Evolutionary conservation across 2,329 filamentous ascomycete genomes (phyloP).

Genomic region (Cordyceps fumosorosea): DNA sequence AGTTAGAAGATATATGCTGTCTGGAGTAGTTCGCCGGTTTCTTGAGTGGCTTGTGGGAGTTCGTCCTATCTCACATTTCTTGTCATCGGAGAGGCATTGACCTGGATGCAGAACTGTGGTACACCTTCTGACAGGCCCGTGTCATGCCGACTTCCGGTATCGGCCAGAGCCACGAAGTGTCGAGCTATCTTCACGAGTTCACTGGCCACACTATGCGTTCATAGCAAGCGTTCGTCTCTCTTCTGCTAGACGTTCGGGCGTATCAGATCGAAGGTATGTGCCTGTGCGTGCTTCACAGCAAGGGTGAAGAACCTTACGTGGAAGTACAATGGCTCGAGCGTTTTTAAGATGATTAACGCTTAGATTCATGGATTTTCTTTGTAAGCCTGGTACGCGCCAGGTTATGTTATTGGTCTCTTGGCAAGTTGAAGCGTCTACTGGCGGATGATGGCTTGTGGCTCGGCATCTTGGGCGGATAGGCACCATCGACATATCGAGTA

Average conservation of each 20-base stretch:
- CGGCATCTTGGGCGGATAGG: conserved; percentile 1
- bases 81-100: neutral
- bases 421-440: too few species aligned
- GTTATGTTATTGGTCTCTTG: conserved; percentile 62
- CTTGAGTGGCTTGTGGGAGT: conserved; percentile 17
- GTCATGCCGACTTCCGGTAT: conserved; percentile 53
- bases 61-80: conserved; percentile 20
- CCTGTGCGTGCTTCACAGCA: conserved; percentile 65
- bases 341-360: conserved; percentile 53
- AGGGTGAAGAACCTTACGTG: conserved; percentile 53
- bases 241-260: conserved; percentile 63
- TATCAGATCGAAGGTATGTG: conserved; percentile 67
- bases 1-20: conserved; percentile 44
- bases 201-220: conserved; percentile 59
- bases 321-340: conserved; percentile 30
- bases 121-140: conserved; percentile 56
- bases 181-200: conserved; percentile 38
- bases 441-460: conserved; percentile 1
- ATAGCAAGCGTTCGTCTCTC: conserved; percentile 64
- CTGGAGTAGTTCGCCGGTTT: neutral
- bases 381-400: conserved; percentile 75
- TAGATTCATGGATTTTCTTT: conserved; percentile 56
- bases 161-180: conserved; percentile 28
- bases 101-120: conserved; percentile 38
- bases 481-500: too few species aligned